Base-by-base conservation (phyloP, 169 alveolate species). In the Plasmodium relictum region DNA sequence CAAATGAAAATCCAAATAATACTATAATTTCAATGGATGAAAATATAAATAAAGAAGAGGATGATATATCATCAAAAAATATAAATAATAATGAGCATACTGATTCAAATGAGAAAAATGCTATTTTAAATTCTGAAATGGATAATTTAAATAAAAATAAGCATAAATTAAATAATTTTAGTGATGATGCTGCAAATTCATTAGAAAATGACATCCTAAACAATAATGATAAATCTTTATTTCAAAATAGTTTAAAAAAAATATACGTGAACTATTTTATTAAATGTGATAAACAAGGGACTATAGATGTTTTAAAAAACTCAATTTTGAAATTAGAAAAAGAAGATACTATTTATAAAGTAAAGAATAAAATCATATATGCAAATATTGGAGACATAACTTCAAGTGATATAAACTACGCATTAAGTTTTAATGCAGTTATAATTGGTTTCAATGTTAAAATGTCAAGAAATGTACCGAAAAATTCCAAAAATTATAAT, bases 211-310 rank as follows among this genome's bases (percentile, higher is more conserved):
- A 9, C 20, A 50, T 50, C 20, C 4, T 24, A 58, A 20, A 12
- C n/a, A 10, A 58, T 59, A 31, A 24, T 52, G 61, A 12, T 6
- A 52, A 52, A 52, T 52, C 26, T 5, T 14, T 52, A 52, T 52
- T 7, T n/a, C 5, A 52, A 52, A 52, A 10, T 14, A 54, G 39
- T 6, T 37, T 58, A 41, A 66, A 68, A 18, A 61, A 31, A 2
- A 62, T 83, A 12, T 83, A 83, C 63, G 70, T 58, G 18, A 83
- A 54, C 8, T 83, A 68, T 61, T 52, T 83, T 31, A n/a, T 83
- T 2, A 83, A 83, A 56, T 68, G 91, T 24, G 91, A 83, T 31
- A 83, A 83, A 37, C 91, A 83, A 41, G 91, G 91, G 3, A 83
- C 85, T 41, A 66, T 83, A 6, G 91, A 83, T 12, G 73, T 68